A percentile compares a stretch with the other conserved stretches of the same genome.
Conservation (phyloP, 2,329 filamentous ascomycete genomes). For the Macroventuria anomochaeta region DNA sequence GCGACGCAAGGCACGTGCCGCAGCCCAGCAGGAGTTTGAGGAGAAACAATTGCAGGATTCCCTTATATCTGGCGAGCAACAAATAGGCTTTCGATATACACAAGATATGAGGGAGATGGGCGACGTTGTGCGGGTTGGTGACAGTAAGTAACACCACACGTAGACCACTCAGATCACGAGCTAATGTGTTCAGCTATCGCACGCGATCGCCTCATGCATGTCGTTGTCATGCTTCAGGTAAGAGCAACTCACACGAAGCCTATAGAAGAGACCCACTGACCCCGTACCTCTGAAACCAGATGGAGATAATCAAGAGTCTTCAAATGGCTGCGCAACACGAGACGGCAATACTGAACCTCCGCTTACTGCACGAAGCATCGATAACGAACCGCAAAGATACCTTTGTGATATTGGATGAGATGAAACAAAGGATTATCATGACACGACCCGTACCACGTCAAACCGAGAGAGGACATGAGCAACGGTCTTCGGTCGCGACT, state of each 20-base stretch:
- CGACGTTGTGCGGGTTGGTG: conserved; percentile 46
- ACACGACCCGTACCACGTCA: conserved; percentile 30
- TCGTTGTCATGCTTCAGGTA: conserved; percentile 45
- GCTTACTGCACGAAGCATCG: conserved; percentile 46
- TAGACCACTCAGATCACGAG: conserved; percentile 11
- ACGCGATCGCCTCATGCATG: conserved; percentile 46
- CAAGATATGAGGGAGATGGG: conserved; percentile 47
- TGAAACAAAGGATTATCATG: conserved; percentile 48
- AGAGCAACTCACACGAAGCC: too few relatives aligned
- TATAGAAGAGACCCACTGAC: too few relatives aligned
- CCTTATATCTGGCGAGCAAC: conserved; percentile 46
- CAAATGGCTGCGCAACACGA: conserved; percentile 48
- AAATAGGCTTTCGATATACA: conserved; percentile 43
- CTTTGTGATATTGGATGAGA: conserved; percentile 43
- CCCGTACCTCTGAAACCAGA: too few relatives aligned
- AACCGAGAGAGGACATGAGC: conserved; percentile 10
- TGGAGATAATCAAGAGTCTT: conserved; percentile 49
- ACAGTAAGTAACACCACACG: conserved; percentile 39
- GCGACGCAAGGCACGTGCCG: conserved; percentile 36
- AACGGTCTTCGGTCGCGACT: conserved; percentile 18
- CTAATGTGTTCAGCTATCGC: conserved; percentile 38
- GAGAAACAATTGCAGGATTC: conserved; percentile 50
- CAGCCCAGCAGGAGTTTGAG: conserved; percentile 39
- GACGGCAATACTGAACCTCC: conserved; percentile 42
- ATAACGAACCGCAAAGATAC: conserved; percentile 46